Conservation (phyloP, 371 early-diverging fungal species). For the Mycotypha africana region DNA sequence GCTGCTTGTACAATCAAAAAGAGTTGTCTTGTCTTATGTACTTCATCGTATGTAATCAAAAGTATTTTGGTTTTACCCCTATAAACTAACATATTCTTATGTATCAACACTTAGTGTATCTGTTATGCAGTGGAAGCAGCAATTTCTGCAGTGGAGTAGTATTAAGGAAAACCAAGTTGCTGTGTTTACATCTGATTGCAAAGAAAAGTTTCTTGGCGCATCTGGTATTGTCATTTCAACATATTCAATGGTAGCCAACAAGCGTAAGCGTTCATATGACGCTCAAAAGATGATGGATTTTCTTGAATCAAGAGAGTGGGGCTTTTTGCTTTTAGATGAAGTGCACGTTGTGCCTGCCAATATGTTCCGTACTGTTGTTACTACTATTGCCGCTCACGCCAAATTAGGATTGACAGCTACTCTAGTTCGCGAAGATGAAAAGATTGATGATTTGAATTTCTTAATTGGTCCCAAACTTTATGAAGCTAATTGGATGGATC, state of each 20-base stretch:
- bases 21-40: conserved; percentile 95
- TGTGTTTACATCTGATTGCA: conserved; percentile 95
- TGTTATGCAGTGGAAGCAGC: conserved; percentile 99
- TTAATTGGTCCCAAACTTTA: conserved; percentile 99
- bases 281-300: conserved; percentile 98
- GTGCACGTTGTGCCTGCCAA: conserved; percentile 99
- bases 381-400: conserved; percentile 93
- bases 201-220: conserved; percentile 87
- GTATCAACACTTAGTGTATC: conserved; percentile 64
- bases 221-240: conserved; percentile 97
- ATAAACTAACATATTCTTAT: background rate
- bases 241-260: conserved; percentile 98
- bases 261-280: conserved; percentile 93
- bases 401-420: conserved; percentile 98
- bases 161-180: conserved; percentile 91
- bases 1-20: conserved; percentile 99
- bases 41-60: conserved; percentile 60
- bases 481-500: conserved; percentile 99
- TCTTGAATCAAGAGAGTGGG: conserved; percentile 94
- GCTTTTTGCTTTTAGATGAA: conserved; percentile 97
- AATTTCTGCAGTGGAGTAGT: conserved; percentile 95
- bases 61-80: too few relatives aligned
- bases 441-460: conserved; percentile 98
- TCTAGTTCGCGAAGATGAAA: conserved; percentile 99
- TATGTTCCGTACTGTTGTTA: conserved; percentile 98